Evolutionary conservation across 2,329 filamentous ascomycete species (phyloP), one percentile per base, ranked within the genome.

Genomic region (Thelonectria rubi): DNA sequence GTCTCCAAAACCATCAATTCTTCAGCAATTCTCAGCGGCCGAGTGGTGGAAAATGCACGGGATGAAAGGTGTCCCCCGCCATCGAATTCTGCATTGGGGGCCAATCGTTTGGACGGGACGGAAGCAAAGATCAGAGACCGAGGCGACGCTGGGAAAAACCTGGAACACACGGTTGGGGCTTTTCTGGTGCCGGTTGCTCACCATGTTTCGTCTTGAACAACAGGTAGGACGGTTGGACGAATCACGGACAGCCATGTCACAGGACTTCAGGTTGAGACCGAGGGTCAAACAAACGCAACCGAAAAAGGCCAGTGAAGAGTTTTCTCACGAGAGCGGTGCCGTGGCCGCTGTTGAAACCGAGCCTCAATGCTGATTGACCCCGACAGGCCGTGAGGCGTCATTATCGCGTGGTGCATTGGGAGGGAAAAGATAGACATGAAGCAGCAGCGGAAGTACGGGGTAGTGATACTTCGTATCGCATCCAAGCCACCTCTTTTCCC

Each of bases 181-280:
- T 14, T 18, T 14, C 20, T 20, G 18, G 17, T 14, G 17, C 2
- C 42, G 8, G n/a, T 45, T 20, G 18, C 18, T 45, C 11, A 18
- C 7, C 20, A 24, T 43, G 42, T 45, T 45, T 45, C 42, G 42
- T 14, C 42, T 45, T 45, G 42, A 45, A 10, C 5, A 9, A 9
- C 20, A 7, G 42, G 12, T 18, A 11, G 11, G 40, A 20, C 12
- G 42, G 17, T 14, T 30, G 24, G 24, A 47, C 45, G 45, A 47
- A 47, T 47, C 45, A 47, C 26, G 45, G 15, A 9, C 20, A 47
- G 45, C 45, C 45, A 47, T 26, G 45, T 47, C 45, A 47, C 11
- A 26, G 45, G 20, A 15, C 45, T 30, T 30, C 26, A 30, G 26
- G 26, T 46, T 47, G 21, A 47, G 45, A 47, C 21, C 12, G 45